These are phyloP conservation scores for Wallacemonas sp. DNA, from an alignment of 208 protist species.

Conservation along the genomic window DNA sequence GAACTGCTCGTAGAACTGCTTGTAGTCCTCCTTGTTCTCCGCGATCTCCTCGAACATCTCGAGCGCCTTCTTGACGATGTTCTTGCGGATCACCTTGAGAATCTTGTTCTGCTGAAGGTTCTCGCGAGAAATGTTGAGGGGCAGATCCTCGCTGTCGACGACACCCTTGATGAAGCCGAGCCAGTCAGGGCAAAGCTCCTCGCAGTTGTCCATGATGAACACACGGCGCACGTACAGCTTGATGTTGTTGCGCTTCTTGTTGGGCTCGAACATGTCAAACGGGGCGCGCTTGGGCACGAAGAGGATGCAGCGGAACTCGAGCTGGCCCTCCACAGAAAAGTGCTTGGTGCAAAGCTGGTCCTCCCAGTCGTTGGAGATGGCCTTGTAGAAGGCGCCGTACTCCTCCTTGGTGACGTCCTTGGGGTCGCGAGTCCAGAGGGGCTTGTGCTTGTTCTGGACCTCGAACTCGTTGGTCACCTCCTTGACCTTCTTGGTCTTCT, in stretches of 20 bases:
- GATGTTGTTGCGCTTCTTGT: constrained; percentile 66
- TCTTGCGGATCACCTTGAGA: constrained; percentile 95
- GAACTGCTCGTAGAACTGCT: constrained; percentile 71
- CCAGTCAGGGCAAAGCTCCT: constrained; percentile 93
- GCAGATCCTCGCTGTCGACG: constrained; percentile 98
- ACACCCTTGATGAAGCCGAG: constrained; percentile 95
- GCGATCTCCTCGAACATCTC: constrained; percentile 90
- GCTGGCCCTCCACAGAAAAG: constrained; percentile 96
- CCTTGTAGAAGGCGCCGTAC: constrained; percentile 99
- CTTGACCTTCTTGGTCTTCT: constrained; percentile 82
- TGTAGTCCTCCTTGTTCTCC: constrained; percentile 46
- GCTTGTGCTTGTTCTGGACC: constrained; percentile 98
- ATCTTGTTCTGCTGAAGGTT: constrained; percentile 96
- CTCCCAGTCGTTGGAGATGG: constrained; percentile 92
- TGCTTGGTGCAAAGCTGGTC: constrained; percentile 94
- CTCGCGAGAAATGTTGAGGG: constrained; percentile 98
- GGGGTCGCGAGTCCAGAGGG: constrained; percentile 97
- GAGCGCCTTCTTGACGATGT: constrained; percentile 92
- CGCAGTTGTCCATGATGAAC: constrained; percentile 97
- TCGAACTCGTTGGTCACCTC: constrained; percentile 92
- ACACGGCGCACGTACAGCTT: constrained; percentile 96
- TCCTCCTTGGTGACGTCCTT: constrained; percentile 98
- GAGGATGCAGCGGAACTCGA: constrained; percentile 96
- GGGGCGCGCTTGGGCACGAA: constrained; percentile 95
- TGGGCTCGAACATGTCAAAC: constrained; percentile 73